A percentile compares a stretch with the other conserved stretches of the same genome.
phyloP scores from a whole-genome alignment of 129 eudicot genomes.

The Rutidosis leptorrhynchoides region DNA sequence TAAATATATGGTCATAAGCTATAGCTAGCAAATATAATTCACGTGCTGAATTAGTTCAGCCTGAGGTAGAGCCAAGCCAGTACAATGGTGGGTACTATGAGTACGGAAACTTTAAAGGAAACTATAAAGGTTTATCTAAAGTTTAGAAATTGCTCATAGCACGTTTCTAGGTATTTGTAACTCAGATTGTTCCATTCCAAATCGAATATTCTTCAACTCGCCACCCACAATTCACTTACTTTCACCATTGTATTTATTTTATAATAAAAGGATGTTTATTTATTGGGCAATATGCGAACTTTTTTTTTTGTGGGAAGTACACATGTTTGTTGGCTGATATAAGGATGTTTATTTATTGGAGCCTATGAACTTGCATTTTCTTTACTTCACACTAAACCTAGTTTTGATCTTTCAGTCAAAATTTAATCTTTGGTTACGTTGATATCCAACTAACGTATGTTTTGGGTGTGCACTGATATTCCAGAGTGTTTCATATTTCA shows the following conservation, averaged over 20 bases:
- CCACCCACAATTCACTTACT: too few relatives aligned
- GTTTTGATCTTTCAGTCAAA: not conserved
- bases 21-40: too few relatives aligned
- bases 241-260: not conserved
- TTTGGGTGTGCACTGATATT: conserved; percentile 3
- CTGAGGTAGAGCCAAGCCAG: too few relatives aligned
- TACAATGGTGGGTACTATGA: too few relatives aligned
- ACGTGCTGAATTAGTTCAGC: too few relatives aligned
- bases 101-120: too few relatives aligned
- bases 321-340: not conserved
- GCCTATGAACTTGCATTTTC: not conserved
- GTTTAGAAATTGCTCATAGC: not conserved
- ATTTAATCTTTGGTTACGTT: not conserved
- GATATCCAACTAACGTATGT: not conserved
- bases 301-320: not conserved
- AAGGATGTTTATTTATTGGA: too few relatives aligned
- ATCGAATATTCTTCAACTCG: too few relatives aligned
- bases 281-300: not conserved
- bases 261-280: not conserved
- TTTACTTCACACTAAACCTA: not conserved
- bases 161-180: not conserved
- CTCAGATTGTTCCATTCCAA: not conserved
- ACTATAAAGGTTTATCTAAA: not conserved
- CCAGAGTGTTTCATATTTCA: not conserved
- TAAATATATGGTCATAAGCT: too few relatives aligned